Percentiles rank a stretch among this genome's conserved stretches.
Evolutionary conservation across 345 rosid species (phyloP).

Genomic region (Eucalyptus melliodora): DNA sequence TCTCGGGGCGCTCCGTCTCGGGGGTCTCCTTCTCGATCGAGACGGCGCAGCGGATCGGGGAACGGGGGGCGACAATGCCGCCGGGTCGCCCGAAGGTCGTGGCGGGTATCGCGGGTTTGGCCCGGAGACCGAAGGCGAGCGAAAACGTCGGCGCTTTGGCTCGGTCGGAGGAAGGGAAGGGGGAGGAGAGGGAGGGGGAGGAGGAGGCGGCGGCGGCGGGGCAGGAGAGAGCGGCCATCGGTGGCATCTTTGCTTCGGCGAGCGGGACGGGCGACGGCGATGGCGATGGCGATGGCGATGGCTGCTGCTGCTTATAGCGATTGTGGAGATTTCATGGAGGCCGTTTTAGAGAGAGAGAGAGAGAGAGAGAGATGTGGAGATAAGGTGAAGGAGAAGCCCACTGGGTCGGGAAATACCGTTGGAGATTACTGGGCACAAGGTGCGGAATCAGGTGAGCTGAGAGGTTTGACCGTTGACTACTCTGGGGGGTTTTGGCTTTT

Average conservation of each 20-base stretch:
- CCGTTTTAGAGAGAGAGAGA: neutral
- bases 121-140: neutral
- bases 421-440: neutral
- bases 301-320: neutral
- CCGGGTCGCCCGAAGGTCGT: neutral
- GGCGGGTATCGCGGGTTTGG: neutral
- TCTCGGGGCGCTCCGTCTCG: slow-evolving; percentile 53
- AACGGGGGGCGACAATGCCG: neutral
- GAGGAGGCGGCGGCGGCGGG: neutral
- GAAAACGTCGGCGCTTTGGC: neutral
- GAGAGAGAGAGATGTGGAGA: neutral
- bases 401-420: neutral
- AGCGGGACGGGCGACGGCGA: neutral
- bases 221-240: neutral
- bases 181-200: neutral
- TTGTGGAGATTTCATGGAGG: neutral
- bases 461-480: neutral
- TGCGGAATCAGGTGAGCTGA: neutral
- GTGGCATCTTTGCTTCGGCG: neutral
- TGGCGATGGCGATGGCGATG: neutral
- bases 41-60: slow-evolving; percentile 22
- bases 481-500: neutral
- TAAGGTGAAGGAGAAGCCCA: neutral
- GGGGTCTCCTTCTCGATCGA: slow-evolving; percentile 58
- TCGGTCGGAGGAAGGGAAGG: neutral